Conservation (phyloP, 2,329 filamentous ascomycete genomes). For the Aspergillaceae sp. region DNA sequence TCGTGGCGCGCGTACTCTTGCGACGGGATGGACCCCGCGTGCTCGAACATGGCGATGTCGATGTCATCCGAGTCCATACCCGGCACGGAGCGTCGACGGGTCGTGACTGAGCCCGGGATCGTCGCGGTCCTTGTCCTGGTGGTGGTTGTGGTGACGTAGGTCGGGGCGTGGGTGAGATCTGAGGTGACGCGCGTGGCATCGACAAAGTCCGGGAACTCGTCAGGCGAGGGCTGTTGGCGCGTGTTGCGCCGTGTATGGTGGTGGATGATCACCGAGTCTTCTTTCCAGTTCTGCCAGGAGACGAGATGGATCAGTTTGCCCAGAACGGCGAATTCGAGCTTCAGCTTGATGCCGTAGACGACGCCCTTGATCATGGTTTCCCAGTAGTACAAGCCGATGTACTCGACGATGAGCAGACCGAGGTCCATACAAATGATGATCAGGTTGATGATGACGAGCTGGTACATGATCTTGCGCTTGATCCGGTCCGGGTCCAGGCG, state of each 20-base stretch:
- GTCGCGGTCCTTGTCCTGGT: background rate
- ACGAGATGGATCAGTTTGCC: constrained; percentile 38
- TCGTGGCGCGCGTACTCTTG: background rate
- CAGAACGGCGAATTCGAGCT: constrained; percentile 43
- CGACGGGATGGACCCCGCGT: constrained; percentile 10
- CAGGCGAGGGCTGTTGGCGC: background rate
- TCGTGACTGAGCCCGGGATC: background rate
- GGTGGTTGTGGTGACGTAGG: constrained; percentile 4
- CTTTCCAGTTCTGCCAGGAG: constrained; percentile 30
- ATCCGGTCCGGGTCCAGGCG: constrained; percentile 35
- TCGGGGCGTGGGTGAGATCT: constrained; percentile 32
- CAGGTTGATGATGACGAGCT: constrained; percentile 42
- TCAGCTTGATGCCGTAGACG: constrained; percentile 43
- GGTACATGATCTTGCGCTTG: constrained; percentile 40
- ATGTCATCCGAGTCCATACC: constrained; percentile 30
- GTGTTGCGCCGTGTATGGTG: constrained; percentile 4
- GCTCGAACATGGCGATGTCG: constrained; percentile 33
- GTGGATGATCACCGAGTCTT: constrained; percentile 20
- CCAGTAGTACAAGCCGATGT: constrained; percentile 37
- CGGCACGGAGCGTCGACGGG: constrained; percentile 15
- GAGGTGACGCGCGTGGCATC: constrained; percentile 36
- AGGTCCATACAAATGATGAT: constrained; percentile 42
- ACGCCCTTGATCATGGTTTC: constrained; percentile 41
- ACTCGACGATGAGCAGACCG: constrained; percentile 36
- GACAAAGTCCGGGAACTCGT: constrained; percentile 36